phyloP scores from a whole-genome alignment of 176 grass and related monocot species.

The Oryza nivara region DNA sequence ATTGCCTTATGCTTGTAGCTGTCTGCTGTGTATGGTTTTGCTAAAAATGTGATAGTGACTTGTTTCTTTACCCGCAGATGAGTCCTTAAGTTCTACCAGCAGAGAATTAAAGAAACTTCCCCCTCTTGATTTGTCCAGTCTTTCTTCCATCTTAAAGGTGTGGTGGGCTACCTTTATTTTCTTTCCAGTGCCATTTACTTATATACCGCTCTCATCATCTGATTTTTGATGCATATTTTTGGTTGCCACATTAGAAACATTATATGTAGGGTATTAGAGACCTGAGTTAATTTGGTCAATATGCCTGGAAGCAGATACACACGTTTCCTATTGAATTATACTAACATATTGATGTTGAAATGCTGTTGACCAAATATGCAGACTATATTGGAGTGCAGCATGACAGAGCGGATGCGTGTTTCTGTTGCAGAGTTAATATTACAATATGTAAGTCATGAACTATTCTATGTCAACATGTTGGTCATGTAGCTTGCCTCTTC shows the following conservation, averaged over 20 bases:
- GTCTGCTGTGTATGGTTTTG: conserved; percentile 16
- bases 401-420: conserved; percentile 54
- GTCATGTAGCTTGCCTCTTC: conserved; percentile 28
- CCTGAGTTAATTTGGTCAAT: conserved; percentile 27
- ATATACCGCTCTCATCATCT: conserved; percentile 26
- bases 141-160: conserved; percentile 83
- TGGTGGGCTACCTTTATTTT: conserved; percentile 24
- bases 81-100: conserved; percentile 61
- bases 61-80: conserved; percentile 53
- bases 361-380: conserved; percentile 47
- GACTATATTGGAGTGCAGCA: conserved; percentile 65
- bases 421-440: conserved; percentile 66
- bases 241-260: conserved; percentile 7
- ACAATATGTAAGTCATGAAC: conserved; percentile 74
- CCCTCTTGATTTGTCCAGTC: conserved; percentile 69
- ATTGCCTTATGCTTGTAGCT: background rate
- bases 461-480: conserved; percentile 20
- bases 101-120: conserved; percentile 76
- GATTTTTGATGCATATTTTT: background rate
- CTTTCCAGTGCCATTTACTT: conserved; percentile 23
- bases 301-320: background rate
- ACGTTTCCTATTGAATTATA: conserved; percentile 11
- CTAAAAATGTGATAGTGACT: conserved; percentile 23
- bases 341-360: conserved; percentile 20
- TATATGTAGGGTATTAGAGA: conserved; percentile 13